Evolutionary conservation across 345 rosid genomes (phyloP), one percentile per base, ranked within the genome.

Genomic region (Odontarrhena argentea): DNA sequence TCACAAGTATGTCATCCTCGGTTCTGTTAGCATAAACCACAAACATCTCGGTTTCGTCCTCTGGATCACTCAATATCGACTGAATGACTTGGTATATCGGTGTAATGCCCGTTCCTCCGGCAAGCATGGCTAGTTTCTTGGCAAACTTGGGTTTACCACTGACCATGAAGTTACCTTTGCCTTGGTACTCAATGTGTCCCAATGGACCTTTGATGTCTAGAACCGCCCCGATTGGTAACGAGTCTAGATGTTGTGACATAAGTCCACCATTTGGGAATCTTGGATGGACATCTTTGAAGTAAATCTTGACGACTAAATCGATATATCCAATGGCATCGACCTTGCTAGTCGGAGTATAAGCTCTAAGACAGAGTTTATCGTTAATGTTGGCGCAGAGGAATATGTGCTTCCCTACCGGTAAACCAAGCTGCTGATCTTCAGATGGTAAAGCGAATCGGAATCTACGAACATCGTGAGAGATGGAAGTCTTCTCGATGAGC

Each of bases 81-180:
- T 91, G 89, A 36, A 83, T 74, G 59, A 94, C 77, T 66, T 94
- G 99, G 62, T 86, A 94, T 2, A 94, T 81, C 0, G 99, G 99
- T 2, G 97, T 91, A 22, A 94, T 87, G 1, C 99, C 99, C 0
- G 97, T 88, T 25, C 99, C 97, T n/a, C 99, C 97, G 0, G 97
- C 92, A 7, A 91, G 3, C 99, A 94, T 94, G 0, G 96, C 85
- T 41, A 94, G 81, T 72, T 85, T 94, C 77, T 77, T 88, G 24
- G 88, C 92, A 18, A 79, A 83, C 76, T 81, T 88, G 1, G 91
- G 87, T 74, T 87, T 85, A 30, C 97, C 89, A 12, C 84, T 89
- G n/a, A 86, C 93, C 60, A 43, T 3, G 53, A 94, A 91, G 57
- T 81, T 80, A 9, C 99, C 97, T 2, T 81, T 76, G 0, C 96